phyloP scores from a whole-genome alignment of 805 yeast species.

The Wickerhamiella dianesei region DNA sequence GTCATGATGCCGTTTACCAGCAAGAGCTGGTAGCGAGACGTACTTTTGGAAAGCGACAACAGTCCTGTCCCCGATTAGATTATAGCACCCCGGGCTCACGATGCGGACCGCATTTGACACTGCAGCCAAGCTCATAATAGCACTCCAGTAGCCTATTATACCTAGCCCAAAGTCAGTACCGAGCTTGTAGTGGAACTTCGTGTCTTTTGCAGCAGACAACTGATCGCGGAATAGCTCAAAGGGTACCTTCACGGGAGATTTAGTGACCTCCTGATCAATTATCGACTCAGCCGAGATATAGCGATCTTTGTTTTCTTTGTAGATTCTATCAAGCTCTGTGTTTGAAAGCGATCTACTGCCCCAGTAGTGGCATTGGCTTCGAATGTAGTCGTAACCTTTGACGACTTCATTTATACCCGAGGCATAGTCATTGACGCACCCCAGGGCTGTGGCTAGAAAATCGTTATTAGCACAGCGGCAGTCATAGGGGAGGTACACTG shows the following conservation, averaged over 20 bases:
- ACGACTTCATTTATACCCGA: slow-evolving; percentile 15
- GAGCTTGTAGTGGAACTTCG: slow-evolving; percentile 21
- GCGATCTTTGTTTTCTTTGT: slow-evolving; percentile 19
- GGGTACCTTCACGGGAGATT: slow-evolving; percentile 15
- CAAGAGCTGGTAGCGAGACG: slow-evolving; percentile 25
- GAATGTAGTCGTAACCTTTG: slow-evolving; percentile 19
- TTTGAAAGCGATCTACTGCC: slow-evolving; percentile 17
- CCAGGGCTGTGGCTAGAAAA: slow-evolving; percentile 22
- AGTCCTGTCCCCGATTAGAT: slow-evolving; percentile 20
- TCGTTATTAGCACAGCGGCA: slow-evolving; percentile 21
- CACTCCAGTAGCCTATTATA: slow-evolving; percentile 24
- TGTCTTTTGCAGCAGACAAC: slow-evolving; percentile 17
- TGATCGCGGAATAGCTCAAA: slow-evolving; percentile 10
- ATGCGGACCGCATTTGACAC: slow-evolving; percentile 15
- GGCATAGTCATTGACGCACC: slow-evolving; percentile 20
- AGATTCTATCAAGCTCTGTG: slow-evolving; percentile 20
- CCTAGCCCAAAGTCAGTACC: slow-evolving; percentile 22
- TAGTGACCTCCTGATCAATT: slow-evolving; percentile 2
- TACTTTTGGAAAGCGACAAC: slow-evolving; percentile 18
- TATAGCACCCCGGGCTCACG: slow-evolving; percentile 20
- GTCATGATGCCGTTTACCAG: slow-evolving; percentile 21
- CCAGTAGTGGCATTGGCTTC: slow-evolving; percentile 22
- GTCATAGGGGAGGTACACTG: slow-evolving; percentile 14
- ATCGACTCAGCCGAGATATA: slow-evolving; percentile 8
- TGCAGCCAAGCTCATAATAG: slow-evolving; percentile 17